Base-by-base conservation (phyloP, 495 filamentous ascomycete species). In the Tuber melanosporum region DNA sequence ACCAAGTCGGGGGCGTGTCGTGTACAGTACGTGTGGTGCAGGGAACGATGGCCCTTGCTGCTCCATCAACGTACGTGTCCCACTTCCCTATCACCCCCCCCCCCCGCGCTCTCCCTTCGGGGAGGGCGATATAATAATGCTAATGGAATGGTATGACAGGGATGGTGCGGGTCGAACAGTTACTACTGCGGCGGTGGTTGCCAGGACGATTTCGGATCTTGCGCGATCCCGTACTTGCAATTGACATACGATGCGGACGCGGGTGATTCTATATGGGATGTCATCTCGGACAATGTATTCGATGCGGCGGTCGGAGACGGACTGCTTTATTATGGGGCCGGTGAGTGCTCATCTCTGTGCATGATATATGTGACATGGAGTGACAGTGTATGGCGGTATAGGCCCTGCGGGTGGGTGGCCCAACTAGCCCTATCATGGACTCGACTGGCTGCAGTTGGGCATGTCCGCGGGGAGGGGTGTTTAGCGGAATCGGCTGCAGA, bases 241-340 rank as follows among this genome's bases (percentile, higher is more conserved):
- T 75, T 81, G 7, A 76, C 78, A n/a, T 81, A 74, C 45, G 79
- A 81, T 26, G 79, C 79, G 41, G 79, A 81, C 74, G 71, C 52
- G 6, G 79, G 79, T 20, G 79, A 81, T 32, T 41, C 78, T 15
- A 78, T 81, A 20, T 81, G 79, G 79, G 79, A 81, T 75, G 32
- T 80, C 20, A 15, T 71, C 26, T 81, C 79, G 39, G 79, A 81
- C 45, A 81, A 81, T 41, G 79, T 81, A 7, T 81, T 81, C 32
- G 79, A 81, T 32, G 79, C 79, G n/a, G 26, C 47, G 62, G 49
- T 75, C 22, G 79, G 79, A 9, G 79, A 81, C 69, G 79, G 79
- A 47, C 57, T 81, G 3, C 72, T 81, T 19, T 81, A 81, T 45
- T 81, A 81, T 22, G 79, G 79, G 49, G 26, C 66, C 14, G 43